Percentiles rank a stretch among this genome's conserved stretches.
These are phyloP conservation scores for Lentinula guzmanii DNA, from an alignment of 768 basidiomycete species.

Conservation along the genomic window DNA sequence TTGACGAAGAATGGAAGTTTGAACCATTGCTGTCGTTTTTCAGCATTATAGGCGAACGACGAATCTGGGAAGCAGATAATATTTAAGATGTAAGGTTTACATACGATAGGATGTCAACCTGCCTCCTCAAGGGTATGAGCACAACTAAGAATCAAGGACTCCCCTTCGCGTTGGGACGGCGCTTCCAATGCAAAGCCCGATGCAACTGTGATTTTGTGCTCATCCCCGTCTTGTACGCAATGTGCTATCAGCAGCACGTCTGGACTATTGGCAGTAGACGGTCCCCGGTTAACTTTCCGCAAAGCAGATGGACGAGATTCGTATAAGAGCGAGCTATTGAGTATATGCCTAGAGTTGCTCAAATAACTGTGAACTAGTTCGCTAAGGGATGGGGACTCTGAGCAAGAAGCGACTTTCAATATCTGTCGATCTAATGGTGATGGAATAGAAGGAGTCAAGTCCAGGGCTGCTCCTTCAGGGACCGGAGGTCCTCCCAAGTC, in stretches of 20 bases:
- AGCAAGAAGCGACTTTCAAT: not conserved
- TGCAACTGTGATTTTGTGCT: constrained; percentile 43
- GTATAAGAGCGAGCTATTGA: constrained; percentile 38
- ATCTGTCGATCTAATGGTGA: not conserved
- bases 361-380: constrained; percentile 38
- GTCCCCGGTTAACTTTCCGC: constrained; percentile 21
- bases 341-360: constrained; percentile 32
- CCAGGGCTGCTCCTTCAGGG: not conserved
- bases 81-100: constrained; percentile 3
- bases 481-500: not conserved
- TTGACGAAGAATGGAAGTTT: not conserved
- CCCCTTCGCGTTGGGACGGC: constrained; percentile 14
- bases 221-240: constrained; percentile 27
- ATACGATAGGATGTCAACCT: not conserved
- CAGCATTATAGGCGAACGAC: constrained; percentile 24
- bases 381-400: not conserved
- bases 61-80: constrained; percentile 21
- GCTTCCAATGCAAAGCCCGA: constrained; percentile 52
- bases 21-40: constrained; percentile 4
- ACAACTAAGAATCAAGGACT: constrained; percentile 45
- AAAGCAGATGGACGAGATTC: constrained; percentile 37
- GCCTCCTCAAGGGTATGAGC: constrained; percentile 62
- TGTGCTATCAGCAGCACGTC: constrained; percentile 49
- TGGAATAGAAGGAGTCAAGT: not conserved
- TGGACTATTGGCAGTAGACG: constrained; percentile 16